A percentile compares a stretch with the other conserved stretches of the same genome.
These are phyloP conservation scores for Moricandia arvensis DNA, from an alignment of 345 rosid species.

Conservation along the genomic window DNA sequence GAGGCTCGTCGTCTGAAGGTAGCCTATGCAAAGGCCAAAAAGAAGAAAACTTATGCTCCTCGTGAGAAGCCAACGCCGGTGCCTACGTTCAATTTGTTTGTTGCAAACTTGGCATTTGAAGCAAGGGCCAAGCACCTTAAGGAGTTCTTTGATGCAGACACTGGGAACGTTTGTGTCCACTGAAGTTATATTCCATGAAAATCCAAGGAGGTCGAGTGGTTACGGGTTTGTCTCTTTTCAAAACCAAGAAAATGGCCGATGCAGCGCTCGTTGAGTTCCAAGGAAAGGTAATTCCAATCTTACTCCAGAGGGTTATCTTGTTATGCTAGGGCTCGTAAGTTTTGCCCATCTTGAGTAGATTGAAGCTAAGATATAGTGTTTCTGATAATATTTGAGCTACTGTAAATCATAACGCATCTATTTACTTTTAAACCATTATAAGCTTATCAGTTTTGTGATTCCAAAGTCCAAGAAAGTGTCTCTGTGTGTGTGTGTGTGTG, in stretches of 20 bases:
- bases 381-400: background rate
- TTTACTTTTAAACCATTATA: background rate
- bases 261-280: conserved; percentile 54
- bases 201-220: conserved; percentile 72
- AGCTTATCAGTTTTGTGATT: background rate
- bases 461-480: background rate
- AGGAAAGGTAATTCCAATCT: conserved; percentile 58
- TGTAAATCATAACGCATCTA: background rate
- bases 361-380: background rate
- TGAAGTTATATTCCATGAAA: conserved; percentile 67
- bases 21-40: conserved; percentile 57
- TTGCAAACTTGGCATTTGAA: conserved; percentile 66
- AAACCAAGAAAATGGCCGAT: conserved; percentile 71
- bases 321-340: background rate
- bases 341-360: background rate
- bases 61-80: conserved; percentile 40
- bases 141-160: conserved; percentile 61
- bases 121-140: conserved; percentile 64
- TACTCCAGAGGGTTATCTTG: background rate
- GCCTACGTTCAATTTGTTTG: conserved; percentile 61
- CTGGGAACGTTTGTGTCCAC: conserved; percentile 57
- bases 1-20: conserved; percentile 65
- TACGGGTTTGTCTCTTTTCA: conserved; percentile 80
- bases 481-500: background rate
- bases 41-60: conserved; percentile 48